Evolutionary conservation across 2,329 filamentous ascomycete species (phyloP), one percentile per base, ranked within the genome.

Genomic region (Trichophyton equinum): DNA sequence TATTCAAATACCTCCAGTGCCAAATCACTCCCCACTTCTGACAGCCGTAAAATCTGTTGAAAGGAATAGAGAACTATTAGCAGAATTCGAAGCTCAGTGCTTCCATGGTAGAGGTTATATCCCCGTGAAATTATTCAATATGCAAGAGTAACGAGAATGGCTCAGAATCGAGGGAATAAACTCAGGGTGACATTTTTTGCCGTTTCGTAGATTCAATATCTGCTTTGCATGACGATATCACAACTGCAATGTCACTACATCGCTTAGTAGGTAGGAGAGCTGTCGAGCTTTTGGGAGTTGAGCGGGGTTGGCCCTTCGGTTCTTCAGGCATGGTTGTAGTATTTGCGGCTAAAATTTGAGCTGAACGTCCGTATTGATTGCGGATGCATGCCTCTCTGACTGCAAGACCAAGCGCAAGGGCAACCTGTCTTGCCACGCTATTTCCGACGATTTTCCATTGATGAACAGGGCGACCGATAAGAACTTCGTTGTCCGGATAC

Each of bases 361-460:
- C 20, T 20, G 58, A 27, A 57, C 33, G 13, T 13, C 30, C 51
- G 42, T 61, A n/a, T 27, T 57, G 42, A 56, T 62, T 62, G 53
- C 55, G 33, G 4, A 64, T 47, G 75, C 75, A 84, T 0, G 85
- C 85, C 63, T 85, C 79, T 6, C 85, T 76, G 11, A 91, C 73
- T 8, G 79, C 76, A 3, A 88, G 67, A 0, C 89, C 89, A 1
- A 91, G 70, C 0, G 83, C 82, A 18, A 90, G 71, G 0, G 87
- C 82, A 0, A 89, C 81, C 25, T 83, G 81, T 7, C 88, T 76
- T 2, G 88, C 82, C 0, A 95, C 89, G 30, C 85, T 88, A 70
- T 95, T 95, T 0, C 89, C 89, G 0, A 91, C 77, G 20, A 89
- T 82, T 60, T 79, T 81, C 74, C 82, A 85, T 68, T 89, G 85